Base-by-base conservation (phyloP, 1,284 basidiomycete species). In the Boletus sp. region DNA sequence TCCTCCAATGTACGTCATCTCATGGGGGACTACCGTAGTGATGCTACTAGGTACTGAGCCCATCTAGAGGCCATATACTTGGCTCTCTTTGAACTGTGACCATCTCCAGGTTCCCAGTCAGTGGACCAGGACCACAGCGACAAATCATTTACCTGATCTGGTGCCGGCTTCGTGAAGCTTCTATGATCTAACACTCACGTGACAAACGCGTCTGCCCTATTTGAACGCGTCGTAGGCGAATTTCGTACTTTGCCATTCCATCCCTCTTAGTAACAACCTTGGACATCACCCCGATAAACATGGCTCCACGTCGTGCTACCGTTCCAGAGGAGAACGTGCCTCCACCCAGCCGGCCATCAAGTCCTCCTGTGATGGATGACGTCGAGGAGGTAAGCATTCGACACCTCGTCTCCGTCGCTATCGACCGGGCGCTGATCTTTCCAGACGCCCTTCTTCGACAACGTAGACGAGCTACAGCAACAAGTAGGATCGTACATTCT, bases 401-500 rank as follows among this genome's bases (percentile, higher is more conserved):
- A 30, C 13, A n/a, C 47, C 47, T 52, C 64, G 37, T 27, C 47
- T 44, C 16, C n/a, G 13, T 47, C 43, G 25, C 23, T 48, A 28
- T 44, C 19, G 19, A 37, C 40, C 16, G 13, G 31, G 23, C 23
- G 31, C 7, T 40, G 6, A 46, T 16, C 17, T 56, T 46, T 30
- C 55, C 38, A 90, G 87, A 71, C 75, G 1, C 79, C 84, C 11
- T 88, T 81, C 71, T 91, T 90, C 65, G 88, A 95, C 74, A 89
- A 83, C 21, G 86, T 96, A 14, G 94, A 96, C 68, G 94, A 95
- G 66, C 87, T 96, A 23, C 94, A 95, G 71, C 85, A 91, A 64
- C 91, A 96, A 75, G 93, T 93, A 70, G 64, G 84, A 70, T n/a
- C 23, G 50, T 53, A 35, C 46, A 23, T 57, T 52, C 14, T 4